Base-by-base conservation (phyloP, 345 rosid genomes). In the Litchi chinensis region DNA sequence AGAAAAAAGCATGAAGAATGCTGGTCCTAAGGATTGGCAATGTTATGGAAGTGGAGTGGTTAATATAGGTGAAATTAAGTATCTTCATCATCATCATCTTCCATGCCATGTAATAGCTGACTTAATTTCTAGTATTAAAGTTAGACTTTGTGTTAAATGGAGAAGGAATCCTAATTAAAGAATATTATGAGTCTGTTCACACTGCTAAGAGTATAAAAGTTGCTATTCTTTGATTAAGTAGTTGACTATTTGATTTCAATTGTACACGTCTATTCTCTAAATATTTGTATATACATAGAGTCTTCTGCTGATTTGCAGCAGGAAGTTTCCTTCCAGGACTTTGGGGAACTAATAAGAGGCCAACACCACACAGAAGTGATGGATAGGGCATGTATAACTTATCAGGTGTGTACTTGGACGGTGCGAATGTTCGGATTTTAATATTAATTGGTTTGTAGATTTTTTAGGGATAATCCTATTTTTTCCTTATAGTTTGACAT, bases 1-100 rank as follows among this genome's bases (percentile, higher is more conserved):
- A 63, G 68, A 32, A 73, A 54, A 54, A 60, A 60, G 84, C 84
- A 69, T 68, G 79, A 39, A 74, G 54, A 82, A 82, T 77, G 84
- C 8, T 39, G 84, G 68, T 40, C 22, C 74, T 43, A 18, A 8
- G 3, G 73, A 54, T 16, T 54, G 59, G 59, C 6, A 18, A 13
- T 57, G 63, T 5, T 19, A 6, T 72, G 19, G 8, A 70, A 28
- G 40, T 72, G 76, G 39, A 59, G 67, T 73, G 66, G 67, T 59
- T 13, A 72, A 19, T 19, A n/a, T 10, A 7, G 50, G 63, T 57
- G 6, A n/a, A 62, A 71, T 41, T 15, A 63, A 46, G 52, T 46
- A 46, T 46, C 50, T 1, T 46, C 52, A 46, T 62, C 24, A 41
- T 44, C 21, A 24, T 12, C 60, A 57, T 57, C 8, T 60, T 19